Percentiles rank a stretch among this genome's conserved stretches.
Conservation (phyloP, 2,329 filamentous ascomycete genomes). For the Chalaropsis ovoidea region DNA sequence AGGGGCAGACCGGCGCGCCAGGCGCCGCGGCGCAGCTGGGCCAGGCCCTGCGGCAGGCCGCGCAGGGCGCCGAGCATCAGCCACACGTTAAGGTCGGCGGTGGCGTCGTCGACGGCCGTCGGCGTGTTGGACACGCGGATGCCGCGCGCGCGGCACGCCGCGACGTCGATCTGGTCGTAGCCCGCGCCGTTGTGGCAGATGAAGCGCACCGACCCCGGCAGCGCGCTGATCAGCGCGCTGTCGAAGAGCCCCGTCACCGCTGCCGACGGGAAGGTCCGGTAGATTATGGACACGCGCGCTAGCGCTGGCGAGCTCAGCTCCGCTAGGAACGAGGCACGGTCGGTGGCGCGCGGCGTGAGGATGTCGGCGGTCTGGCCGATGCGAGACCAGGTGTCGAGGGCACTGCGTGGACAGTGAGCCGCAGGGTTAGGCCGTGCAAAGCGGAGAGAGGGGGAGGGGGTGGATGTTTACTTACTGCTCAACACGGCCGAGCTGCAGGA, state of each 20-base stretch:
- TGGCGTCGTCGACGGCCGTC: constrained; percentile 71
- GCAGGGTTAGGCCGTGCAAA: not conserved
- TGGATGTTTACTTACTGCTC: constrained; percentile 32
- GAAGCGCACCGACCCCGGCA: constrained; percentile 47
- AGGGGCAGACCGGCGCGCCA: constrained; percentile 56
- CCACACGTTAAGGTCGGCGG: constrained; percentile 71
- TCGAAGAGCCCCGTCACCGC: constrained; percentile 60
- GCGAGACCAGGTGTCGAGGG: constrained; percentile 53
- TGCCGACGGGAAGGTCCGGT: constrained; percentile 59
- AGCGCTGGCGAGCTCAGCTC: constrained; percentile 56
- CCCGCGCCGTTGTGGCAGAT: constrained; percentile 63
- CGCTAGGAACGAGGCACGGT: constrained; percentile 56
- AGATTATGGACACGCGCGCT: constrained; percentile 55
- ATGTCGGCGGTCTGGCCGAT: constrained; percentile 56
- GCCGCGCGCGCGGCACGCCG: constrained; percentile 55
- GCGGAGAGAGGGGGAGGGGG: not conserved
- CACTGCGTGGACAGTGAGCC: constrained; percentile 38
- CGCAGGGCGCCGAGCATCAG: constrained; percentile 70
- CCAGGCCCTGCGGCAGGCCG: constrained; percentile 58
- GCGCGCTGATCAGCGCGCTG: constrained; percentile 52
- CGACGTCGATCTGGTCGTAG: constrained; percentile 71
- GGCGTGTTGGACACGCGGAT: constrained; percentile 72
- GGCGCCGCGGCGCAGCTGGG: constrained; percentile 51
- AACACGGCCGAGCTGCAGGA: constrained; percentile 36
- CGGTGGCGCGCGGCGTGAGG: constrained; percentile 49